Base-by-base conservation (phyloP, 2,329 filamentous ascomycete genomes). In the Stagonosporopsis rhizophila region DNA sequence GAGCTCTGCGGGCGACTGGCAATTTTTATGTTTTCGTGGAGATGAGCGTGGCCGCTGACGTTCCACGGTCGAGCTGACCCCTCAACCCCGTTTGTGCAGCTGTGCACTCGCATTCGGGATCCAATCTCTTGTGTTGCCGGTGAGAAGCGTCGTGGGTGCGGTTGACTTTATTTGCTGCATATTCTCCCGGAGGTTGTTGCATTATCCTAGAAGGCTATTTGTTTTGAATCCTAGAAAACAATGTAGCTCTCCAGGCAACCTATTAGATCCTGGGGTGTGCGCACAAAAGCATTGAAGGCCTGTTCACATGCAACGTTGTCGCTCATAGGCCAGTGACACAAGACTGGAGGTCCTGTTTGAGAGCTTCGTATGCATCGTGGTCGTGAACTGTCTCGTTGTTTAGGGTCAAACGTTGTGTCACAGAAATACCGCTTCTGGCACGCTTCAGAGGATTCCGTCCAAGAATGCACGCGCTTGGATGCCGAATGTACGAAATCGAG, bases 41-140 rank as follows among this genome's bases (percentile, higher is more conserved):
- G 30, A 25, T 40, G 30, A 32, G 27, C 25, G 38, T 44, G 19
- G 34, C 38, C 17, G 34, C 22, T 54, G 28, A 23, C 15, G 44
- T 54, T 49, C 50, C 42, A 23, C 37, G 50, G 50, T 34, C 27
- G 20, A 38, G 39, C 25, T 23, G 14, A 27, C 37, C 30, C 25
- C 35, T 37, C 28, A 22, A 53, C 27, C 50, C 30, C 27, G 25
- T 46, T 52, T 40, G 19, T 35, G 44, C 27, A 39, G 34, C 17
- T 27, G 28, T 25, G 17, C n/a, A 34, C 34, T 38, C n/a, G 17
- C 23, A 14, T 20, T 15, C n/a, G 46, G 15, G 19, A 28, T 32
- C 11, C 30, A 15, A 30, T 14, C 12, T 30, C 28, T 30, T 30
- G 3, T 30, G 6, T 30, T 11, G 12, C 28, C 12, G 28, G 7